Evolutionary conservation across 257 asterid species (phyloP).

Genomic region (Solanum sejunctum): DNA sequence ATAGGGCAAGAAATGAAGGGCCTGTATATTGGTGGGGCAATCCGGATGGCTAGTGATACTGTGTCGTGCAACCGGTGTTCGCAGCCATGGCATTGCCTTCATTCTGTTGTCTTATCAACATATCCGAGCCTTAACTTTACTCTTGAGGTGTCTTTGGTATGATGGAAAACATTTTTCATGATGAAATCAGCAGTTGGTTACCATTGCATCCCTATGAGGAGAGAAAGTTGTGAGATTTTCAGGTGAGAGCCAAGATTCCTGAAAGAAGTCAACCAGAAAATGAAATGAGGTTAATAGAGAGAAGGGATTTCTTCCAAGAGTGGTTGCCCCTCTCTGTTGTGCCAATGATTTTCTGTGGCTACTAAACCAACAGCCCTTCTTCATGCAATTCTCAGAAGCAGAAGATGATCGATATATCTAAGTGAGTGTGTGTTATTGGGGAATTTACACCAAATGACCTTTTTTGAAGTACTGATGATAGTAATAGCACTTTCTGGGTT

Average conservation of each 20-base stretch:
- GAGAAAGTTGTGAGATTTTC: not conserved
- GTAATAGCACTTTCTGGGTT: not conserved
- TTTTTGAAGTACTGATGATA: not conserved
- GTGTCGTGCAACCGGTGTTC: not conserved
- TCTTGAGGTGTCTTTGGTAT: not conserved
- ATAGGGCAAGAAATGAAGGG: not conserved
- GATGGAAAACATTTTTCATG: not conserved
- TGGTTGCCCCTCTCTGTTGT: not conserved
- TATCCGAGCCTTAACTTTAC: not conserved
- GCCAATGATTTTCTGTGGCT: not conserved
- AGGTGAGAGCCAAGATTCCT: not conserved
- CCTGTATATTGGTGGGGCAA: slow-evolving; percentile 21
- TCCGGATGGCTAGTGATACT: not conserved
- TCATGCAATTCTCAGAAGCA: not conserved
- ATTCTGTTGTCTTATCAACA: not conserved
- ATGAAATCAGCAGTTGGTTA: not conserved
- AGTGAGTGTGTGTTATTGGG: not conserved
- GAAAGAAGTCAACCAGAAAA: not conserved
- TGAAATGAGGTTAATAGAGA: not conserved
- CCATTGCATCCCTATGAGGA: not conserved
- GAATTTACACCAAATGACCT: not conserved
- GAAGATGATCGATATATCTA: not conserved
- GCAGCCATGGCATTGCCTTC: slow-evolving; percentile 10
- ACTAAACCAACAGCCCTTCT: not conserved
- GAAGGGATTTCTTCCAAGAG: not conserved